Percentiles rank a stretch among this genome's conserved stretches.
Evolutionary conservation across 441 rosid genomes (phyloP).

Genomic region (Breynia disticha): DNA sequence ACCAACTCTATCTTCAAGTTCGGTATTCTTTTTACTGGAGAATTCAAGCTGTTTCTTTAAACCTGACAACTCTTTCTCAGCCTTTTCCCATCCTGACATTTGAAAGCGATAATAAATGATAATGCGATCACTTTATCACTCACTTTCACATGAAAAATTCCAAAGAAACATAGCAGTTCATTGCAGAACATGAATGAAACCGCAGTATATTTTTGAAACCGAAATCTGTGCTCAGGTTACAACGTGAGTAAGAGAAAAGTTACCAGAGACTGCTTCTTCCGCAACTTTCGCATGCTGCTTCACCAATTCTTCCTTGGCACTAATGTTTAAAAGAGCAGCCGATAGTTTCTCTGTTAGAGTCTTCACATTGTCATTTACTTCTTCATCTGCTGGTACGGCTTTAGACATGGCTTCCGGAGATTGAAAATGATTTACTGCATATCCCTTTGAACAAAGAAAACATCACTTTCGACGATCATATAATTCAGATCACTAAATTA

Average conservation of each 20-base stretch:
- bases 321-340: constrained; percentile 57
- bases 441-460: constrained; percentile 25
- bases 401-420: constrained; percentile 51
- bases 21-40: constrained; percentile 34
- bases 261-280: constrained; percentile 93
- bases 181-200: too few relatives aligned
- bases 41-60: constrained; percentile 66
- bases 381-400: constrained; percentile 42
- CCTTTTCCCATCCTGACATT: constrained; percentile 80
- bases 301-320: constrained; percentile 66
- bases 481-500: not conserved
- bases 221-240: constrained; percentile 15
- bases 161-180: constrained; percentile 16
- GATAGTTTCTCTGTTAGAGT: constrained; percentile 57
- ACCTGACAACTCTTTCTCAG: constrained; percentile 56
- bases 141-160: constrained; percentile 43
- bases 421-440: constrained; percentile 34
- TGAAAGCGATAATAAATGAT: constrained; percentile 2
- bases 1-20: constrained; percentile 62
- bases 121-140: constrained; percentile 36
- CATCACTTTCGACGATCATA: constrained; percentile 22
- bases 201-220: too few relatives aligned
- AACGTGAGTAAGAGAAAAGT: constrained; percentile 43
- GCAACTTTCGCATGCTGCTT: constrained; percentile 91
- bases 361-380: constrained; percentile 39